Evolutionary conservation across 2,329 filamentous ascomycete genomes (phyloP), one percentile per base, ranked within the genome.

Genomic region (Aspergillus tanneri): DNA sequence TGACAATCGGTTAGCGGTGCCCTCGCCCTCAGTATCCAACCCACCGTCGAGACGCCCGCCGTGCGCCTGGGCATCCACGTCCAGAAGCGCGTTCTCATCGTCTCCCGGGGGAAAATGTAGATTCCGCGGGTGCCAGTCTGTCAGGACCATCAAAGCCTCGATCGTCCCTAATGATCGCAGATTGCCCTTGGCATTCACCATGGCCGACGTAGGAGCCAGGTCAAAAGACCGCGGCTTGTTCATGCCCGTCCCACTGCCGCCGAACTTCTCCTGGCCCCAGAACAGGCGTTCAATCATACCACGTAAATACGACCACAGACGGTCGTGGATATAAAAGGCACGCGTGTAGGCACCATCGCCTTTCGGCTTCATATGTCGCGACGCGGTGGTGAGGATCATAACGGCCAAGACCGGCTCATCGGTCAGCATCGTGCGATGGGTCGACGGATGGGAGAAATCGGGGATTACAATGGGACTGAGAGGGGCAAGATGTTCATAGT

Each of bases 201-300:
- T 80, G 11, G 79, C 73, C 12, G 75, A 73, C 2, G 77, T 69
- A 11, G 78, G 73, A 68, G 72, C 90, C 64, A 71, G 84, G 79
- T 74, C 75, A 82, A 87, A 81, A 39, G 86, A 78, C 53, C 86
- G 83, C 3, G 84, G 87, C 67, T 82, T 86, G 42, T 82, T 86
- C 11, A 81, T 84, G 2, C 67, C 64, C 23, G 60, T 58, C 8
- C 63, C 64, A 12, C 88, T 90, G 21, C 89, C 89, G 23, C 90
- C 92, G 63, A 96, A 96, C 43, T 95, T 90, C 68, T 97, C 92
- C 65, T 96, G 92, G 7, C 91, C 93, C 87, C 90, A 97, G 28
- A 97, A 84, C 57, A 95, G 87, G 25, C 92, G 84, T 69, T 96
- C 90, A 56, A 97, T 93, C 88, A 97, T 96, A 49, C 90, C 88